Conservation (phyloP, 306 rosid species). For the Pueraria montana region DNA sequence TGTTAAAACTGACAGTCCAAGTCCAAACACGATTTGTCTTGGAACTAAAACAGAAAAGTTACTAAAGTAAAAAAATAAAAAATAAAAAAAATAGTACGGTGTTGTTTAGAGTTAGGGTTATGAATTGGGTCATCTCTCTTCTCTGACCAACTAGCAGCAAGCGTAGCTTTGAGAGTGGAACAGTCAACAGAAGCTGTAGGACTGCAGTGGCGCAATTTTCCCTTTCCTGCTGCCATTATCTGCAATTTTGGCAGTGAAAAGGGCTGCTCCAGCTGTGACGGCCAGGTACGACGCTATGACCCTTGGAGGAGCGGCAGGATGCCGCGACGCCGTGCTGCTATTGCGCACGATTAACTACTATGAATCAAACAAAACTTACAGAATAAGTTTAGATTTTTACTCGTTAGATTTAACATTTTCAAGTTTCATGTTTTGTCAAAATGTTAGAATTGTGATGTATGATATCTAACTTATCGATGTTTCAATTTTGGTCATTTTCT, state of each 20-base stretch:
- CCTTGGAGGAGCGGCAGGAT: background rate
- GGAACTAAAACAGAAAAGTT: background rate
- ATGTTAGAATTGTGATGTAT: background rate
- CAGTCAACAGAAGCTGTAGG: background rate
- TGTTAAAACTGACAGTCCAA: background rate
- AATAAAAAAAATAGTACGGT: background rate
- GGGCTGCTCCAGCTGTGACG: background rate
- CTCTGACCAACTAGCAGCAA: background rate
- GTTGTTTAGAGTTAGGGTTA: background rate
- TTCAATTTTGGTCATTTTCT: background rate
- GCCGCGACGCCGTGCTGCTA: background rate
- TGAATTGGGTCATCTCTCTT: background rate
- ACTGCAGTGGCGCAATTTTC: background rate
- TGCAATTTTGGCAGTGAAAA: background rate
- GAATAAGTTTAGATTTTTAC: background rate
- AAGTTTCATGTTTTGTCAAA: background rate
- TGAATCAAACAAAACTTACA: background rate
- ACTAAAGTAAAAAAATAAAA: no score
- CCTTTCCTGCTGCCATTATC: background rate
- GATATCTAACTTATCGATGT: background rate
- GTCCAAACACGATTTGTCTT: background rate
- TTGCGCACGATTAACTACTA: background rate
- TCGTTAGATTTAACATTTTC: background rate
- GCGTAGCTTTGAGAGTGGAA: background rate
- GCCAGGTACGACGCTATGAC: background rate